phyloP scores from a whole-genome alignment of 2,329 filamentous ascomycete genomes.

The Claviceps digitariae region DNA sequence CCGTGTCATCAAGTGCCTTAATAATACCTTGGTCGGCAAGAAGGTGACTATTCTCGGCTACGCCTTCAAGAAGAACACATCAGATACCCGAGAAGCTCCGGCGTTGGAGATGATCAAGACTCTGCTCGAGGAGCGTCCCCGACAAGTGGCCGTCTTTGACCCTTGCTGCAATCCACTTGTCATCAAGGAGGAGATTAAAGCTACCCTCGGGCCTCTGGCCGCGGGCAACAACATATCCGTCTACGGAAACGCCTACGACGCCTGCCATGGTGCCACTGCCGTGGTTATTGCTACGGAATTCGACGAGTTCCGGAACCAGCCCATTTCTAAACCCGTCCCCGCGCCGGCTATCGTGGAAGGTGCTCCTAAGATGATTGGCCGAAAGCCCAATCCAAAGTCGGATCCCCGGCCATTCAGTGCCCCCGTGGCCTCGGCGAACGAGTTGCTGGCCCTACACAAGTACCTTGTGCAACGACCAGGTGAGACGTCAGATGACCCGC shows the following conservation, averaged over 20 bases:
- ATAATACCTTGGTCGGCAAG: conserved; percentile 56
- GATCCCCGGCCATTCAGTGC: conserved; percentile 34
- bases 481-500: conserved; percentile 26
- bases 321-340: conserved; percentile 16
- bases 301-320: conserved; percentile 38
- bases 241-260: conserved; percentile 34
- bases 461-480: conserved; percentile 24
- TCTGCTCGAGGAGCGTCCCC: conserved; percentile 49
- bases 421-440: conserved; percentile 25
- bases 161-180: conserved; percentile 43
- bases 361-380: conserved; percentile 18
- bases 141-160: conserved; percentile 55
- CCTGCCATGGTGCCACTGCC: conserved; percentile 34
- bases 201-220: conserved; percentile 24
- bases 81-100: conserved; percentile 58
- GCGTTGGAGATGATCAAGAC: conserved; percentile 54
- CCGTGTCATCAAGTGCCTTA: conserved; percentile 51
- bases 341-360: conserved; percentile 10
- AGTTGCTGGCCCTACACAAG: conserved; percentile 35
- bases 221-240: conserved; percentile 32
- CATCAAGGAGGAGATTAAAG: conserved; percentile 35
- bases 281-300: conserved; percentile 43
- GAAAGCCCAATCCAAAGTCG: conserved; percentile 25
- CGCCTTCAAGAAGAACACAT: conserved; percentile 69
- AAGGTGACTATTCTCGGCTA: conserved; percentile 63